Evolutionary conservation across 2,329 filamentous ascomycete genomes (phyloP).

Genomic region (Sporothrix curviconia): DNA sequence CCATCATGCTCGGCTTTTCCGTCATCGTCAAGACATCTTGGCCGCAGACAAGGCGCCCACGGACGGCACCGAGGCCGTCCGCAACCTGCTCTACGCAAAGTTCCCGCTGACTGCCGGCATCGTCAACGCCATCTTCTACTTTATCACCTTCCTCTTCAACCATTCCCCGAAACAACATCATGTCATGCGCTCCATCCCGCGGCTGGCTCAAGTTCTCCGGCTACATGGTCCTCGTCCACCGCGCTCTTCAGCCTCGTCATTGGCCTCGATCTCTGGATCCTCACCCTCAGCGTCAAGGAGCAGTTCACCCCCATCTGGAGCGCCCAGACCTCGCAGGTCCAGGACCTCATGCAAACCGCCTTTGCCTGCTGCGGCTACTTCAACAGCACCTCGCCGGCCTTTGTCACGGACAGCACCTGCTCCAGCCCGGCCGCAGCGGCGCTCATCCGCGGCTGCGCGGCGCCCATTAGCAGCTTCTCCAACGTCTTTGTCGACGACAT

Average conservation of each 20-base stretch:
- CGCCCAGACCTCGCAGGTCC: slow-evolving; percentile 47
- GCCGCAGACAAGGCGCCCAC: slow-evolving; percentile 36
- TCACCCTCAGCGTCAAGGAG: slow-evolving; percentile 61
- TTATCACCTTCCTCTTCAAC: slow-evolving; percentile 62
- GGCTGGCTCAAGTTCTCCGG: slow-evolving; percentile 65
- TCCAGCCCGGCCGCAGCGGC: slow-evolving; percentile 64
- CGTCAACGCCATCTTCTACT: slow-evolving; percentile 64
- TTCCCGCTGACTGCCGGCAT: slow-evolving; percentile 59
- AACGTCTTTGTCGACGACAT: slow-evolving; percentile 68
- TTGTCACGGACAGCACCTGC: slow-evolving; percentile 62
- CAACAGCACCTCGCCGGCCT: slow-evolving; percentile 65
- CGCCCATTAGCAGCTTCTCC: slow-evolving; percentile 59
- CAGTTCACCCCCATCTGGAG: slow-evolving; percentile 58
- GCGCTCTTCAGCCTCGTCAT: slow-evolving; percentile 59
- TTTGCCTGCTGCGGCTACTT: slow-evolving; percentile 77
- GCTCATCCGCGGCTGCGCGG: slow-evolving; percentile 62
- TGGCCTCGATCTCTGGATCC: slow-evolving; percentile 64
- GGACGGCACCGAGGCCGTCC: slow-evolving; percentile 43
- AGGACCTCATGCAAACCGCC: slow-evolving; percentile 63
- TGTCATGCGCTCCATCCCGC: too few species aligned
- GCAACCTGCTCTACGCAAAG: slow-evolving; percentile 45
- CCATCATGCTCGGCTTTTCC: slow-evolving; percentile 49
- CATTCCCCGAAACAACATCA: too few species aligned
- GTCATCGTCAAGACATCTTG: slow-evolving; percentile 41
- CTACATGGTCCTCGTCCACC: slow-evolving; percentile 56